These are phyloP conservation scores for Erodium moschatum DNA, from an alignment of 441 rosid genomes.

Conservation along the genomic window DNA sequence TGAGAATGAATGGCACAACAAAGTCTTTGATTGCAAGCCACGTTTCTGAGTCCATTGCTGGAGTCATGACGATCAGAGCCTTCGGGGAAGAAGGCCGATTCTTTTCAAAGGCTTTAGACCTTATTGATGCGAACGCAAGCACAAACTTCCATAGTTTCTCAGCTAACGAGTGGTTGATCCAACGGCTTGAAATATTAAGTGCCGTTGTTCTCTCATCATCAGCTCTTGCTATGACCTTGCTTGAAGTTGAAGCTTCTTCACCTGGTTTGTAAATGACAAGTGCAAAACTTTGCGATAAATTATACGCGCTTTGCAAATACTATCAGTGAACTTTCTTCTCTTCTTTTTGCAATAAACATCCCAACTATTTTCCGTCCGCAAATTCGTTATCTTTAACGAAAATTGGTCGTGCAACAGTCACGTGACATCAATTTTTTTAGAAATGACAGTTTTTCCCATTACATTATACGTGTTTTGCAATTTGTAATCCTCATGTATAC, in stretches of 20 bases:
- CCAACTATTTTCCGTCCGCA: too few species aligned
- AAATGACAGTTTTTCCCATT: too few species aligned
- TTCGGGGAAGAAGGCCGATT: conserved; percentile 76
- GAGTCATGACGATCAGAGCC: conserved; percentile 77
- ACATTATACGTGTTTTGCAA: too few species aligned
- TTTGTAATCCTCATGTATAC: too few species aligned
- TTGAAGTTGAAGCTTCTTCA: conserved; percentile 78
- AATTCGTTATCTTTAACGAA: too few species aligned
- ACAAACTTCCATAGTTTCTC: conserved; percentile 79
- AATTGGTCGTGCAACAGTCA: too few species aligned
- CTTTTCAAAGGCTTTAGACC: conserved; percentile 56
- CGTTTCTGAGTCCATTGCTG: conserved; percentile 80
- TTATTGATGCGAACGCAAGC: conserved; percentile 70
- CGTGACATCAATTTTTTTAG: too few species aligned
- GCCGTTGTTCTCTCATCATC: conserved; percentile 70
- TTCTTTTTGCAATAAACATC: too few species aligned
- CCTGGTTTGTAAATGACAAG: conserved; percentile 39
- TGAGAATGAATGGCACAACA: conserved; percentile 84
- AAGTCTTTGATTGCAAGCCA: conserved; percentile 80
- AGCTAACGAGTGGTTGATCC: conserved; percentile 91
- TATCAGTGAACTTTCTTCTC: too few species aligned
- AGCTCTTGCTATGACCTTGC: conserved; percentile 80
- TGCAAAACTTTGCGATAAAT: too few species aligned
- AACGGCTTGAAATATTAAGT: conserved; percentile 60
- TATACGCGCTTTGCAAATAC: too few species aligned